Conservation (phyloP, 345 rosid genomes). For the Brassica carinata region DNA sequence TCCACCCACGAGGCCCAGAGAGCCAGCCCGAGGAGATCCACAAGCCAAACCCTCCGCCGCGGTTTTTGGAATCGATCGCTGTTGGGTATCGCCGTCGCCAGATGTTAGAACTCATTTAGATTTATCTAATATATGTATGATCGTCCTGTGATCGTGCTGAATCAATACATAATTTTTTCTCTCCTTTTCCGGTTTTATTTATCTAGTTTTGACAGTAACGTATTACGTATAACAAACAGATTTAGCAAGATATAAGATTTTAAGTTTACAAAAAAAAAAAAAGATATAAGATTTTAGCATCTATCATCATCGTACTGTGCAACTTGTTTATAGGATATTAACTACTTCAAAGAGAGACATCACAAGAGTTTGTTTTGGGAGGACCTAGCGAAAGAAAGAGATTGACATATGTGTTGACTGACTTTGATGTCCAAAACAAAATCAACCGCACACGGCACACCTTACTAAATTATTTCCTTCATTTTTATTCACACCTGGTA, state of each 20-base stretch:
- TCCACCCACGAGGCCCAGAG: no score
- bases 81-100: background rate
- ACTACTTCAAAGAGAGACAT: slow-evolving; percentile 9
- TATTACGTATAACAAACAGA: background rate
- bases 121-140: no score
- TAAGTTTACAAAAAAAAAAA: no score
- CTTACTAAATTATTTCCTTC: slow-evolving; percentile 1
- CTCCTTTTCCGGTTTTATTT: no score
- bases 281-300: background rate
- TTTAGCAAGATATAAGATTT: background rate
- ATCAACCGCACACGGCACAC: slow-evolving; percentile 24
- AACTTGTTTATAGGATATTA: slow-evolving; percentile 10
- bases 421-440: slow-evolving; percentile 27
- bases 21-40: no score
- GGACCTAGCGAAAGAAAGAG: slow-evolving; percentile 23
- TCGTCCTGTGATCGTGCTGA: no score
- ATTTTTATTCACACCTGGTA: slow-evolving; percentile 4
- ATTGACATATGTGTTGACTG: slow-evolving; percentile 26
- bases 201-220: no score
- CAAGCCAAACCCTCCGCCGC: no score
- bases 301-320: slow-evolving; percentile 22
- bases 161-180: no score
- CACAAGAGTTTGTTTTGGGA: slow-evolving; percentile 22
- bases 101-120: background rate
- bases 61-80: no score